Conservation (phyloP, 352 stramenopile species). For the Globisporangium camurandrum region DNA sequence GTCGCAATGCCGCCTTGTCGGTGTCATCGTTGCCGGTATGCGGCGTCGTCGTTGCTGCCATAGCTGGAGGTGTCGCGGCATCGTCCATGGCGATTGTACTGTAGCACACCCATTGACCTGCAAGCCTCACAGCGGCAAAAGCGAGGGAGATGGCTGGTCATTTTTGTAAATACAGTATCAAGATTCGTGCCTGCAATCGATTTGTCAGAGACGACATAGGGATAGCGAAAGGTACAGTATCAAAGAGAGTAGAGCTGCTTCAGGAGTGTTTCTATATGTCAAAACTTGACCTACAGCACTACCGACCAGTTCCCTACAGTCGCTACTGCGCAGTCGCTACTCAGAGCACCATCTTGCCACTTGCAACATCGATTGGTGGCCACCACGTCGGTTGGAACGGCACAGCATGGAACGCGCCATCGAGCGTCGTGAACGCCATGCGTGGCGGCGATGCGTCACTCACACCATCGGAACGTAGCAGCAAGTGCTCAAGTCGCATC, state of each 20-base stretch:
- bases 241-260: too few relatives aligned
- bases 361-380: constrained; percentile 54
- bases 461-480: constrained; percentile 36
- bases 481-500: constrained; percentile 67
- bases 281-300: too few relatives aligned
- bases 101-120: too few relatives aligned
- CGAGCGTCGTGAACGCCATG: constrained; percentile 58
- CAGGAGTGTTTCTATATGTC: too few relatives aligned
- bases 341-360: constrained; percentile 67
- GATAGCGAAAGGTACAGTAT: too few relatives aligned
- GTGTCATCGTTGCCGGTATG: background rate
- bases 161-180: too few relatives aligned
- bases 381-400: constrained; percentile 76
- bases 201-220: too few relatives aligned
- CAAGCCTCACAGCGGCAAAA: background rate
- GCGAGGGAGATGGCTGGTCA: background rate
- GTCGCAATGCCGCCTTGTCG: background rate
- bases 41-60: background rate
- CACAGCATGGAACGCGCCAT: constrained; percentile 59
- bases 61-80: too few relatives aligned
- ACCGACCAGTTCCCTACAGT: too few relatives aligned
- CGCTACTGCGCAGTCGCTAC: too few relatives aligned
- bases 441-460: constrained; percentile 16
- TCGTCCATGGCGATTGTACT: too few relatives aligned
- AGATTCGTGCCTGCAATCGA: too few relatives aligned